Conservation (phyloP, 257 asterid species). For the Hygrophila difformis region DNA sequence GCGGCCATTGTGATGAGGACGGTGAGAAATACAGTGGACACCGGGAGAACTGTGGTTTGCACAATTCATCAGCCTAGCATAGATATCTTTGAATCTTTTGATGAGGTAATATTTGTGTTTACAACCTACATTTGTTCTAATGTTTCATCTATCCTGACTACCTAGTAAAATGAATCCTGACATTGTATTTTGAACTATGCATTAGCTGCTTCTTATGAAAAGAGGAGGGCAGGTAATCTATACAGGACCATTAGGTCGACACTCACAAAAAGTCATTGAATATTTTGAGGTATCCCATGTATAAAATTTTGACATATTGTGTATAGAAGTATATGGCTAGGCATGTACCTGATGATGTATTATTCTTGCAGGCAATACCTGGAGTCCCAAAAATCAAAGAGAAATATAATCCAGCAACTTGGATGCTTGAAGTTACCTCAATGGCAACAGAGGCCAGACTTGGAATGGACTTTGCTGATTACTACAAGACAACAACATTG, state of each 20-base stretch:
- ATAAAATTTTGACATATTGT: not conserved
- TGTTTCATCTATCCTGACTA: too few species aligned
- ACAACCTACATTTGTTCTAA: too few species aligned
- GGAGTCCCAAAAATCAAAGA: slow-evolving; percentile 63
- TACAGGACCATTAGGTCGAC: slow-evolving; percentile 60
- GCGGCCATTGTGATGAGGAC: slow-evolving; percentile 74
- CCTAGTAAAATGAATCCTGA: too few species aligned
- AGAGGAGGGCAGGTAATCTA: slow-evolving; percentile 66
- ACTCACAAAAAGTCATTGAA: slow-evolving; percentile 43
- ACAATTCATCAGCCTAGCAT: slow-evolving; percentile 75
- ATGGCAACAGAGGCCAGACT: slow-evolving; percentile 49
- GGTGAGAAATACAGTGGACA: slow-evolving; percentile 68
- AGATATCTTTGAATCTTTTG: slow-evolving; percentile 68
- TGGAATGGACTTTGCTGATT: slow-evolving; percentile 55
- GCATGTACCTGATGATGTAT: too few species aligned
- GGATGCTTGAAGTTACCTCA: slow-evolving; percentile 91
- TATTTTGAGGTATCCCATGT: slow-evolving; percentile 47
- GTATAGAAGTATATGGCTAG: too few species aligned
- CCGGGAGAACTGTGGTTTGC: slow-evolving; percentile 70
- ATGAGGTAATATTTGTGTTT: slow-evolving; percentile 47
- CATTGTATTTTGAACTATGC: slow-evolving; percentile 5
- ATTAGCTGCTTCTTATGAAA: slow-evolving; percentile 59
- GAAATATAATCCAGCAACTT: slow-evolving; percentile 79
- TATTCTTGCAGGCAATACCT: slow-evolving; percentile 52
- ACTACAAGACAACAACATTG: slow-evolving; percentile 48